These are phyloP conservation scores for Umbellularia californica DNA, from an alignment of 164 flowering plant genomes.

Conservation along the genomic window DNA sequence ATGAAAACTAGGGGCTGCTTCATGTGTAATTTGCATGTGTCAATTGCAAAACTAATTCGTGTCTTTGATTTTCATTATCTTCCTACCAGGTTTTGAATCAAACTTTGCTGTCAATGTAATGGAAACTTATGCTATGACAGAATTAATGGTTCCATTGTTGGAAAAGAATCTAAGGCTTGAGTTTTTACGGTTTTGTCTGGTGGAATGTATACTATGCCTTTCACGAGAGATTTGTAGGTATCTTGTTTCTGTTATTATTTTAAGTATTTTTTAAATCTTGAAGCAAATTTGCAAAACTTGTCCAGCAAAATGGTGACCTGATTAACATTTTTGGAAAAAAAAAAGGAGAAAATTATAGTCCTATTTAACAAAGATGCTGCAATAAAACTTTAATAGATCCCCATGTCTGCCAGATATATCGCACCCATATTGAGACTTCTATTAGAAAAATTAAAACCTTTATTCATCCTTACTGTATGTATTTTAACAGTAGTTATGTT, in stretches of 20 bases:
- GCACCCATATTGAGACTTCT: too few species aligned
- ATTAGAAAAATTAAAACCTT: too few species aligned
- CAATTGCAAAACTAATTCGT: constrained; percentile 14
- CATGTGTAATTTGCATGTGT: neutral
- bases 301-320: constrained; percentile 4
- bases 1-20: neutral
- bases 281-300: neutral
- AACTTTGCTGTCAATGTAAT: constrained; percentile 86
- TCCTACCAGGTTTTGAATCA: constrained; percentile 59
- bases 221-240: constrained; percentile 83
- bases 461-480: too few species aligned
- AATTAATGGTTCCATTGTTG: constrained; percentile 70
- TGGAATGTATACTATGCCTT: constrained; percentile 80
- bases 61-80: constrained; percentile 1
- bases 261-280: neutral
- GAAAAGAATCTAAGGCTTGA: constrained; percentile 87
- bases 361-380: too few species aligned
- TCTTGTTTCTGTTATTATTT: neutral
- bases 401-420: too few species aligned
- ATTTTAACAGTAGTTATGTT: too few species aligned
- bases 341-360: too few species aligned
- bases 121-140: constrained; percentile 77
- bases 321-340: too few species aligned
- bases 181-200: constrained; percentile 93
- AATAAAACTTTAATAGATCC: too few species aligned